Conservation (phyloP, 2,329 filamentous ascomycete species). For the Biscogniauxia marginata region DNA sequence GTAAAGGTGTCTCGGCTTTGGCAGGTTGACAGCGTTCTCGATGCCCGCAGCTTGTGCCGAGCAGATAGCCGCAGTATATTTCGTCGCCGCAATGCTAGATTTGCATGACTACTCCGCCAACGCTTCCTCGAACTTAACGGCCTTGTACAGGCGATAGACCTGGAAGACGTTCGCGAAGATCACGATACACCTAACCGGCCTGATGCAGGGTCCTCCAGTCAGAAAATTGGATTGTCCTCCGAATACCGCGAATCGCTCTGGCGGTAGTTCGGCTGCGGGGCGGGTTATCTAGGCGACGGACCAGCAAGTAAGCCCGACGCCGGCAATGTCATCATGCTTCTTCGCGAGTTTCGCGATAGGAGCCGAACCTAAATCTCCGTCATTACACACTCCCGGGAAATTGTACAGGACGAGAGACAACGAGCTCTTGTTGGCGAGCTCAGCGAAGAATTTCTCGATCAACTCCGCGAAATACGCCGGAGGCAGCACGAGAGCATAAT, state of each 20-base stretch:
- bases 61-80: slow-evolving; percentile 60
- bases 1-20: slow-evolving; percentile 59
- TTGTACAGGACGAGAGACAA: slow-evolving; percentile 63
- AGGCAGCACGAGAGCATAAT: slow-evolving; percentile 60
- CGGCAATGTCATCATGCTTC: slow-evolving; percentile 51
- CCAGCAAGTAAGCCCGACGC: slow-evolving; percentile 62
- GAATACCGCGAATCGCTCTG: slow-evolving; percentile 60
- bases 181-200: slow-evolving; percentile 56
- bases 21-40: slow-evolving; percentile 51
- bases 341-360: slow-evolving; percentile 51
- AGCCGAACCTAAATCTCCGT: slow-evolving; percentile 64
- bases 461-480: slow-evolving; percentile 59
- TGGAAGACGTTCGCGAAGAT: slow-evolving; percentile 59
- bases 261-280: slow-evolving; percentile 45
- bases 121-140: slow-evolving; percentile 55
- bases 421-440: slow-evolving; percentile 47
- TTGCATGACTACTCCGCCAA: slow-evolving; percentile 60
- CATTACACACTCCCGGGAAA: slow-evolving; percentile 64
- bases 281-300: slow-evolving; percentile 56
- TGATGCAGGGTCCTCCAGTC: slow-evolving; percentile 53
- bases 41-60: slow-evolving; percentile 57
- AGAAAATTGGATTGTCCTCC: slow-evolving; percentile 71
- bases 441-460: slow-evolving; percentile 54
- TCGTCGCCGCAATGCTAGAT: slow-evolving; percentile 61
- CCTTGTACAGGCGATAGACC: slow-evolving; percentile 57